Conservation (phyloP, 345 rosid genomes). For the Aurinia saxatilis region DNA sequence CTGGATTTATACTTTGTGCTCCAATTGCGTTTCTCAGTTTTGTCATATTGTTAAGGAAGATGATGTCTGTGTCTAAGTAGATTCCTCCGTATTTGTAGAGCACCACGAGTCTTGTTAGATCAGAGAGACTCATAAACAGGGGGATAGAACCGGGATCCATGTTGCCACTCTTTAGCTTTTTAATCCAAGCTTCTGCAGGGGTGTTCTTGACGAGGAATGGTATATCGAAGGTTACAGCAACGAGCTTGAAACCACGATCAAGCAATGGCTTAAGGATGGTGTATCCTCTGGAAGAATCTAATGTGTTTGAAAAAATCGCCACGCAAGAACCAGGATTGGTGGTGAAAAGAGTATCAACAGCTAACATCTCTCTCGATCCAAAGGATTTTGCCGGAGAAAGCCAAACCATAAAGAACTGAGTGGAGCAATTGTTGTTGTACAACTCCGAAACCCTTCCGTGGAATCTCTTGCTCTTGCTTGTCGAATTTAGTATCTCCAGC, state of each 20-base stretch:
- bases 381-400: constrained; percentile 48
- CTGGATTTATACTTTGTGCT: constrained; percentile 46
- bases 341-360: constrained; percentile 50
- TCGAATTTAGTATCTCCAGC: constrained; percentile 44
- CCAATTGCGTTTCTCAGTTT: constrained; percentile 57
- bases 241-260: constrained; percentile 44
- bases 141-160: constrained; percentile 66
- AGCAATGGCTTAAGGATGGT: constrained; percentile 44
- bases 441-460: constrained; percentile 39
- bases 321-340: constrained; percentile 49
- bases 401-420: constrained; percentile 71
- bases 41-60: constrained; percentile 40
- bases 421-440: constrained; percentile 35
- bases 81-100: constrained; percentile 69
- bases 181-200: constrained; percentile 60
- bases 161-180: constrained; percentile 41
- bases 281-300: constrained; percentile 45
- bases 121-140: constrained; percentile 49
- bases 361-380: constrained; percentile 53
- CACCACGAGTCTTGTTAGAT: constrained; percentile 57
- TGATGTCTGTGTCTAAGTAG: constrained; percentile 72
- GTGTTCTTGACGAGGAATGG: constrained; percentile 49
- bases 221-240: constrained; percentile 43
- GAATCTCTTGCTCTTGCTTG: constrained; percentile 29
- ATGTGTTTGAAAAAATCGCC: constrained; percentile 45